Base-by-base conservation (phyloP, 371 early-diverging fungal genomes). In the Mortierella sp. region DNA sequence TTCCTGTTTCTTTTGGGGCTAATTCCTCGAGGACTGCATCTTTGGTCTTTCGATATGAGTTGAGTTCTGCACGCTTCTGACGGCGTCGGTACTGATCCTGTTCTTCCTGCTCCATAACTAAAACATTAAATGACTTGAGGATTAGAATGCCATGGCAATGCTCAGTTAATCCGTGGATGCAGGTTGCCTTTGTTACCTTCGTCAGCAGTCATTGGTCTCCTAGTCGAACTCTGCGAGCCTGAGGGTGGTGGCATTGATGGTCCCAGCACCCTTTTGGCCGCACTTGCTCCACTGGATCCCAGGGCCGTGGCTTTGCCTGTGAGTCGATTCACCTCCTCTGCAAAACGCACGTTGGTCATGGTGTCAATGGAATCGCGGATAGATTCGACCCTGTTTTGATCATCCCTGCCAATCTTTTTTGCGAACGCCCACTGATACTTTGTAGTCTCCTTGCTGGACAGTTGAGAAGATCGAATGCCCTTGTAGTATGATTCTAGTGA, bases 371-470 rank as follows among this genome's bases (percentile, higher is more conserved):
- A 82, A 54, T 91, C 90, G 27, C 85, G 79, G 39, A 89, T 63
- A 28, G 80, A 76, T 28, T 87, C 88, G 46, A 91, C 68, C 61
- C 88, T 85, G 59, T 80, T 68, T 54, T 83, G 79, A 78, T 89
- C 83, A 10, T 84, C 60, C 17, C 54, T 67, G 37, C 70, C 81
- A 55, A 84, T 63, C 46, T 85, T 85, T 48, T 90, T 89, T 6
- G 88, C 85, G 73, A 94, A 92, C 5, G 84, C 82, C 96, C 96
- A 95, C 61, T 87, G 83, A 64, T 92, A 91, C 13, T 88, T 81
- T 1, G 93, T 92, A 3, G 85, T 78, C 49, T 88, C 89, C 9
- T 84, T 81, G 7, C 85, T 83, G 3, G 86, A 68, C 6, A 93
- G 47, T 41, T 90, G 89, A 0, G 92, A 69, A 2, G 92, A 81